A percentile compares a stretch with the other conserved stretches of the same genome.
Evolutionary conservation across 1,139 yeast species (phyloP).

Genomic region (Hyphopichia burtonii): DNA sequence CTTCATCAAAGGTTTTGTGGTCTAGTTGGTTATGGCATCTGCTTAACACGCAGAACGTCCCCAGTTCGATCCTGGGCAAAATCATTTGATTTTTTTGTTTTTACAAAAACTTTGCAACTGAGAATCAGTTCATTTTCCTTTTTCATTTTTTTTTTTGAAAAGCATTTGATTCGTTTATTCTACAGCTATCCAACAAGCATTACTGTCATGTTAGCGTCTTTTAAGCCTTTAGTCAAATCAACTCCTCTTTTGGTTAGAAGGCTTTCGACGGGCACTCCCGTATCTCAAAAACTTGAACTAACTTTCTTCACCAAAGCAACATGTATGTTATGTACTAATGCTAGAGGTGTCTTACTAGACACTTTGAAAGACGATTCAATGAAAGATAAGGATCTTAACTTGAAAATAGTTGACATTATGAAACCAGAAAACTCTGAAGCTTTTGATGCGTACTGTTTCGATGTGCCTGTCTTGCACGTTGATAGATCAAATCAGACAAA

Average conservation of each 20-base stretch:
- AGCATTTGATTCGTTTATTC: no score
- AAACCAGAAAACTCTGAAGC: slow-evolving; percentile 64
- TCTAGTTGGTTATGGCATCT: slow-evolving; percentile 99
- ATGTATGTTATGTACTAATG: slow-evolving; percentile 78
- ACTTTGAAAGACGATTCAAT: slow-evolving; percentile 31
- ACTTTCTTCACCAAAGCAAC: slow-evolving; percentile 76
- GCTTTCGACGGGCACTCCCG: not conserved
- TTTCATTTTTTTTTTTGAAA: not conserved
- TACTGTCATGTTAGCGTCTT: not conserved
- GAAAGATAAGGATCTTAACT: slow-evolving; percentile 25
- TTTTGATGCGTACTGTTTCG: slow-evolving; percentile 84
- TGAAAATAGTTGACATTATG: slow-evolving; percentile 64
- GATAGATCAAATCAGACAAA: slow-evolving; percentile 47
- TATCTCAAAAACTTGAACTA: slow-evolving; percentile 16
- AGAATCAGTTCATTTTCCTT: not conserved
- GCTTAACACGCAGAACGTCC: slow-evolving; percentile 99
- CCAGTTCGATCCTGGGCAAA: slow-evolving; percentile 99
- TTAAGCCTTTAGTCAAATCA: not conserved
- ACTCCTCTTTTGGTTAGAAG: not conserved
- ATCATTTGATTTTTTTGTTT: slow-evolving; percentile 43
- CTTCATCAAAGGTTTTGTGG: slow-evolving; percentile 54
- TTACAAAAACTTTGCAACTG: not conserved
- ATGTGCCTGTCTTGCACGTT: slow-evolving; percentile 85
- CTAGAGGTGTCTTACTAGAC: slow-evolving; percentile 51
- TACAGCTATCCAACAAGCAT: no score